Conservation (phyloP, 306 rosid species). For the Elaeagnus macrophylla region DNA sequence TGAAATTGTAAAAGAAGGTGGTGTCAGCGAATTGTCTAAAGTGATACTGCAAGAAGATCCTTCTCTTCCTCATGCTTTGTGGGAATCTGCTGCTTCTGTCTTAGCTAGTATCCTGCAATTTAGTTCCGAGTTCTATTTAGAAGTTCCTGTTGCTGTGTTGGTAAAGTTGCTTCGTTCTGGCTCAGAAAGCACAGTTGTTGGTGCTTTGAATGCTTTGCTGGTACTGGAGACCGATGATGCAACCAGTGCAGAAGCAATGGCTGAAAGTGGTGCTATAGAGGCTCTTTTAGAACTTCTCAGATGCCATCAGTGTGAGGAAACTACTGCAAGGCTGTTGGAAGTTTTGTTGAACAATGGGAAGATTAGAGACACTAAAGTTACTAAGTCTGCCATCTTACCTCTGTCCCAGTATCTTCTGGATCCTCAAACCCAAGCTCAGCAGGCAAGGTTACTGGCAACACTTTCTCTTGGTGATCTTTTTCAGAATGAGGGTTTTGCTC, state of each 20-base stretch:
- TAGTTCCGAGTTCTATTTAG: constrained; percentile 94
- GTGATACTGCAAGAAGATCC: constrained; percentile 93
- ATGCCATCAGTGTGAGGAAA: constrained; percentile 91
- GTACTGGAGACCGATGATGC: constrained; percentile 96
- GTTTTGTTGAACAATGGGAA: constrained; percentile 86
- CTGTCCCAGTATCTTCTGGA: constrained; percentile 96
- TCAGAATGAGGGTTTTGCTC: constrained; percentile 93
- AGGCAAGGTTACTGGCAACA: constrained; percentile 90
- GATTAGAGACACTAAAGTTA: constrained; percentile 89
- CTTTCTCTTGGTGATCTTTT: constrained; percentile 95
- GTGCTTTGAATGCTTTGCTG: constrained; percentile 93
- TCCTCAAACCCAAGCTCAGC: constrained; percentile 98
- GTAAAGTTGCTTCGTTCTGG: constrained; percentile 95
- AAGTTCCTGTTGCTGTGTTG: constrained; percentile 95
- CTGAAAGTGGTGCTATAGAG: constrained; percentile 99
- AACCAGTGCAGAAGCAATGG: constrained; percentile 94
- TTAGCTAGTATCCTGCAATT: constrained; percentile 86
- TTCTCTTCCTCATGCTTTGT: constrained; percentile 87
- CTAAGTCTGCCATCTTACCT: constrained; percentile 79
- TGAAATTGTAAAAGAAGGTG: constrained; percentile 96
- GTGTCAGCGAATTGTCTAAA: constrained; percentile 81
- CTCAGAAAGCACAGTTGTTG: constrained; percentile 66
- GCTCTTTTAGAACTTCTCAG: constrained; percentile 93
- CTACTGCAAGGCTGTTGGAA: constrained; percentile 90
- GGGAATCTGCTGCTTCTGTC: constrained; percentile 99